These are phyloP conservation scores for Fusarium vanettenii DNA, from an alignment of 2,329 filamentous ascomycete species.

Conservation along the genomic window DNA sequence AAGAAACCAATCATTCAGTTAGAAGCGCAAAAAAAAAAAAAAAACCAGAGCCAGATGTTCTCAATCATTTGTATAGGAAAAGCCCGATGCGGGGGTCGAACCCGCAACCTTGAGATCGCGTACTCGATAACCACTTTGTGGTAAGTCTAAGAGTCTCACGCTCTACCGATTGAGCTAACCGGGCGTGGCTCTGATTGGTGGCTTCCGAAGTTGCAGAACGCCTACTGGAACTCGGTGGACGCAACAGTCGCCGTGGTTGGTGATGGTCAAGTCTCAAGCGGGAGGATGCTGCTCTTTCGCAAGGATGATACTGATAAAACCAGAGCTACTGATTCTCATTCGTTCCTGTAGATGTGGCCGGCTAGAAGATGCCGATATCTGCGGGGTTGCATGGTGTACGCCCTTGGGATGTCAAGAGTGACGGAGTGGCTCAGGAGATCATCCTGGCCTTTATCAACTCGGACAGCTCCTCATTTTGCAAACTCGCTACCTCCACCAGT, in stretches of 20 bases:
- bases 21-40: background rate
- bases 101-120: slow-evolving; percentile 66
- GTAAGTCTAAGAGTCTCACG: slow-evolving; percentile 70
- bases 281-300: background rate
- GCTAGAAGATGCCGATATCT: background rate
- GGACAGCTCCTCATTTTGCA: background rate
- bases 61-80: slow-evolving; percentile 46
- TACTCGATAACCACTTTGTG: slow-evolving; percentile 2
- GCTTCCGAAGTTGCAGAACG: background rate
- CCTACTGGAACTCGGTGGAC: background rate
- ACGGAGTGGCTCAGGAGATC: slow-evolving; percentile 1
- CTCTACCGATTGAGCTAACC: slow-evolving; percentile 61
- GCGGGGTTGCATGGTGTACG: background rate
- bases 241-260: background rate
- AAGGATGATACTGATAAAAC: background rate
- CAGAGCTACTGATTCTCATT: background rate
- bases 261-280: background rate
- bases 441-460: background rate
- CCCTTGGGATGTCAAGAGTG: slow-evolving; percentile 16
- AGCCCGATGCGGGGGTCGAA: slow-evolving; percentile 62
- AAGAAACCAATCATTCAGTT: background rate
- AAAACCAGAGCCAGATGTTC: background rate
- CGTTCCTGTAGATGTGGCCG: background rate
- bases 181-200: slow-evolving; percentile 33
- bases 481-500: background rate